Base-by-base conservation (phyloP, 108 stramenopile species). In the Stephanodiscus minutulus region DNA sequence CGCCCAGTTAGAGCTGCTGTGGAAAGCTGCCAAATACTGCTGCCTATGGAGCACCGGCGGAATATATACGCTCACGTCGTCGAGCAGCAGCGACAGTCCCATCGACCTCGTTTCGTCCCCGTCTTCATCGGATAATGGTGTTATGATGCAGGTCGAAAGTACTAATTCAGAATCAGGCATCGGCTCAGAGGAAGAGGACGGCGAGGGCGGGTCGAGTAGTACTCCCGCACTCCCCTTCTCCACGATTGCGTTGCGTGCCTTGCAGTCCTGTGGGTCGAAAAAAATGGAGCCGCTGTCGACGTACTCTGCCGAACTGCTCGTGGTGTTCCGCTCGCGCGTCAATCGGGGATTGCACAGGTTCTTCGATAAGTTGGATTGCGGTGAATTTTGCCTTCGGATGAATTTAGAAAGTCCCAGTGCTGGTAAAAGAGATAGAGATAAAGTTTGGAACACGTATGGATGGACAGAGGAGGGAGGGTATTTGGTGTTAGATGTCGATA, bases 21-120 rank as follows among this genome's bases (percentile, higher is more conserved):
- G 77, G 77, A 79, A 35, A 17, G 77, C 73, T 20, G 67, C 82
- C 27, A 39, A 68, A 27, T 73, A 73, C 49, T 68, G 70, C 52
- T 53, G 63, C 25, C 29, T 82, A 33, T 78, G 81, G 77, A 66
- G 29, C 25, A 69, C 66, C 15, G 79, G 79, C n/a, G 79, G 79
- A 64, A 64, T 73, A 41, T 61, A 71, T 57, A 52, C 64, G 1
- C 27, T 73, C n/a, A 62, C 62, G 12, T 63, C 62, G 20, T 44
- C 43, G 43, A 44, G 43, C 43, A 44, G 43, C 43, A 44, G 39
- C 11, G 39, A 39, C 8, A 39, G 43, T 13, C 2, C 15, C 43
- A 15, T 44, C 43, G 43, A 44, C 15, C 43, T 44, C 0, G 43
- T 17, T 44, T 44, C 43, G 15, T 13, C 3, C 43, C 43, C 43